These are phyloP conservation scores for Vigna reflexopilosa DNA, from an alignment of 306 rosid species.

Conservation along the genomic window DNA sequence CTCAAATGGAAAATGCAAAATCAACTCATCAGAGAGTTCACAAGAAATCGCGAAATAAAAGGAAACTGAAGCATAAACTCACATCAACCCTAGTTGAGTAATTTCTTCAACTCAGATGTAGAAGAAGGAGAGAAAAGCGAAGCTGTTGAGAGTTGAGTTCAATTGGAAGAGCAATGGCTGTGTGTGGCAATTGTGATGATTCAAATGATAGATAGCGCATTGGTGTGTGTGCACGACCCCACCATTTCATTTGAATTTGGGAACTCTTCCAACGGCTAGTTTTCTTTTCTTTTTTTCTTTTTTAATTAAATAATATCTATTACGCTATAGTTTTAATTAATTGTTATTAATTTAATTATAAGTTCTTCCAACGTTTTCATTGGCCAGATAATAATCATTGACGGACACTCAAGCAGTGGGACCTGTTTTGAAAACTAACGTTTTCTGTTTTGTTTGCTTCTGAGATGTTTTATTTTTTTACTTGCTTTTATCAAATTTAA, in stretches of 20 bases:
- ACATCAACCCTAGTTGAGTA: conserved; percentile 43
- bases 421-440: conserved; percentile 56
- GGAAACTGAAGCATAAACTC: conserved; percentile 43
- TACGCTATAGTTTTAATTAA: not conserved
- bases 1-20: conserved; percentile 35
- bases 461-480: not conserved
- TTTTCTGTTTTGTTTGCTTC: conserved; percentile 40
- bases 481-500: conserved; percentile 14
- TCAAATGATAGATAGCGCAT: conserved; percentile 38
- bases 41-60: conserved; percentile 3
- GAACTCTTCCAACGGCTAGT: conserved; percentile 81
- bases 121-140: conserved; percentile 15
- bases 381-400: conserved; percentile 39
- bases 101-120: conserved; percentile 31
- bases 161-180: conserved; percentile 25
- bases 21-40: not conserved
- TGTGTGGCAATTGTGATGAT: conserved; percentile 5
- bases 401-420: conserved; percentile 40
- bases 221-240: conserved; percentile 41
- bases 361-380: conserved; percentile 41
- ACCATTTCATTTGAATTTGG: conserved; percentile 60
- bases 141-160: conserved; percentile 41
- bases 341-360: conserved; percentile 6
- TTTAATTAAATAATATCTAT: conserved; percentile 3
- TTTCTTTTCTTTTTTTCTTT: conserved; percentile 14